phyloP scores from a whole-genome alignment of 345 rosid genomes.

The Eutrema heterophyllum region DNA sequence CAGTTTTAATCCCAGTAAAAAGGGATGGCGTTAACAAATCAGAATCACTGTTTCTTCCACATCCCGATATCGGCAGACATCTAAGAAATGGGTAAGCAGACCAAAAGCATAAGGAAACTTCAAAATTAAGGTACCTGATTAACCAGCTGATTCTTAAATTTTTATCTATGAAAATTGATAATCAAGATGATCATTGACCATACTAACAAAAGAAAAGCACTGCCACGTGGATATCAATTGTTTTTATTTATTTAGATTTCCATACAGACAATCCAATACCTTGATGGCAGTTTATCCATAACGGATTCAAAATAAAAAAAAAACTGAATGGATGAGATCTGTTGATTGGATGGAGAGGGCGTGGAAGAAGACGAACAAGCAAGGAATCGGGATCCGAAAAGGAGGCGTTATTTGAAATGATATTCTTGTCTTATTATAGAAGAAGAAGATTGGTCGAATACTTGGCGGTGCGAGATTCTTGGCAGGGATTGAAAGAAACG shows the following conservation, averaged over 20 bases:
- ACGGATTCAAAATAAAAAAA: no score
- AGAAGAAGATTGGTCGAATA: no score
- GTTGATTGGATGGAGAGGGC: no score
- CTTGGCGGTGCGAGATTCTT: no score
- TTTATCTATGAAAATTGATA: slow-evolving; percentile 17
- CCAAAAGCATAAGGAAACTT: neutral
- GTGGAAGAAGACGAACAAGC: no score
- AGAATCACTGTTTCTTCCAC: neutral
- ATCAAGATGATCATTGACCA: neutral
- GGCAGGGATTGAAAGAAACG: no score
- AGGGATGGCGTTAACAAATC: neutral
- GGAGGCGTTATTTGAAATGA: no score
- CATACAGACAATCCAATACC: neutral
- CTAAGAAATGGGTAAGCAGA: neutral
- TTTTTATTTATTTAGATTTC: neutral
- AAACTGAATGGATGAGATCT: no score
- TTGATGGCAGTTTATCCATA: neutral
- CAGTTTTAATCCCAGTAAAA: neutral
- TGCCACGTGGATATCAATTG: neutral
- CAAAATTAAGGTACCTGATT: slow-evolving; percentile 68
- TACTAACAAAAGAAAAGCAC: neutral
- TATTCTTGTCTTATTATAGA: no score
- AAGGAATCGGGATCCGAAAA: no score
- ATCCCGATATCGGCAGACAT: neutral
- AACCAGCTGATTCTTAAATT: slow-evolving; percentile 76